Percentiles rank a stretch among this genome's conserved stretches.
Evolutionary conservation across 1,284 basidiomycete species (phyloP).

Genomic region (Ustilago vetiveriae): DNA sequence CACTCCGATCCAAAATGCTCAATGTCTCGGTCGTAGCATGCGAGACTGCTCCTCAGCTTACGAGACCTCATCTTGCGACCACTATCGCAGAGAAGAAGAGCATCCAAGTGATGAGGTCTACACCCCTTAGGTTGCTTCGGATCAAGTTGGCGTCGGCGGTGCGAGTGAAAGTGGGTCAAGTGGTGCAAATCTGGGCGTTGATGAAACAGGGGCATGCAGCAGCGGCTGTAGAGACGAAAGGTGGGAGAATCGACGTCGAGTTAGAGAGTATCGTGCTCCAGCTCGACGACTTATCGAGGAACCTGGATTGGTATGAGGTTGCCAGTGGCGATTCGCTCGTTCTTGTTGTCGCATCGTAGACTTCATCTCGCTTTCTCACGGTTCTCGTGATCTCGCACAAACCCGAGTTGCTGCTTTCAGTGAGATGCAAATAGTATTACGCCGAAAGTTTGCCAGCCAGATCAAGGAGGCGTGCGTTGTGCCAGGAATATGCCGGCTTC

Average conservation of each 20-base stretch:
- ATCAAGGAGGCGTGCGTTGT: no score
- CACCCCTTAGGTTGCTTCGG: slow-evolving; percentile 47
- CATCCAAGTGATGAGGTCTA: slow-evolving; percentile 29
- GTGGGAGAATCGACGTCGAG: background rate
- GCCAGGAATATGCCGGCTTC: no score
- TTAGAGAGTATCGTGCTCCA: slow-evolving; percentile 36
- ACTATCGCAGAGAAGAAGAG: slow-evolving; percentile 3
- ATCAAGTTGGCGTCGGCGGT: slow-evolving; percentile 33
- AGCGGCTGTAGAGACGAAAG: background rate
- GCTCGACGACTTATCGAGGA: slow-evolving; percentile 38
- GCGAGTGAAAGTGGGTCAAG: slow-evolving; percentile 10
- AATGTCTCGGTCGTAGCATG: slow-evolving; percentile 13
- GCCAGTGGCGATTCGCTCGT: slow-evolving; percentile 18
- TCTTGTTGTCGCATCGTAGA: slow-evolving; percentile 10
- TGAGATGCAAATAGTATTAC: no score
- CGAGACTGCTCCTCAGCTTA: background rate
- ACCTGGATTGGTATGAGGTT: slow-evolving; percentile 50
- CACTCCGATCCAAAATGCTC: slow-evolving; percentile 37
- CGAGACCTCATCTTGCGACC: background rate
- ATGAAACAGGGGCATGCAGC: slow-evolving; percentile 8
- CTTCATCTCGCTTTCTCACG: no score
- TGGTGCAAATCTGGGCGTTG: slow-evolving; percentile 45
- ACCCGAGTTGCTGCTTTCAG: no score
- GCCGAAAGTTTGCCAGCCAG: no score
- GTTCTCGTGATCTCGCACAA: no score